Conservation (phyloP, 805 yeast genomes). For the Yarrowia yakushimensis region DNA sequence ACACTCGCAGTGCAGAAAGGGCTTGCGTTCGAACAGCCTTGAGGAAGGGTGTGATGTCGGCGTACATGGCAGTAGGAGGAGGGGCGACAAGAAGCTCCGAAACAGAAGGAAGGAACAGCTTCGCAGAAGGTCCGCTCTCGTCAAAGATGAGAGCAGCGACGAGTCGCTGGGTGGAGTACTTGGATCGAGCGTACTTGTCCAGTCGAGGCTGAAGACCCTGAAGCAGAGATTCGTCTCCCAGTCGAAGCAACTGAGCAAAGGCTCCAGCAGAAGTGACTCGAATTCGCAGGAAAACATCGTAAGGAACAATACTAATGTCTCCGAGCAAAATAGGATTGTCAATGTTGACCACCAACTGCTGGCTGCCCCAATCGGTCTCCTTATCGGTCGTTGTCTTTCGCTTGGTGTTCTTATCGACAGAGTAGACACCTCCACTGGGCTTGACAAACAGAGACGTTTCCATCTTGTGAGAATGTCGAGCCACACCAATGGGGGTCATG, state of each 20-base stretch:
- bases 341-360: constrained; percentile 54
- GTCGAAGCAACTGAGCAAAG: constrained; percentile 51
- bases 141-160: constrained; percentile 65
- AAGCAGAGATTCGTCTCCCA: constrained; percentile 29
- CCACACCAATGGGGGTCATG: constrained; percentile 93
- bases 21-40: constrained; percentile 85
- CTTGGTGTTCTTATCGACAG: constrained; percentile 25
- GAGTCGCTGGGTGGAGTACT: constrained; percentile 78
- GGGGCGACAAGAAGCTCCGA: neutral
- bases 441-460: constrained; percentile 66
- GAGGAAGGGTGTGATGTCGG: constrained; percentile 83
- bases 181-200: constrained; percentile 48
- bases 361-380: constrained; percentile 22
- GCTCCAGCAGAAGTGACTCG: constrained; percentile 74
- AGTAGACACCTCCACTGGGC: constrained; percentile 63
- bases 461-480: constrained; percentile 85
- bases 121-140: constrained; percentile 45
- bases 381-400: constrained; percentile 1
- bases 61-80: constrained; percentile 45
- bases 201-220: constrained; percentile 27
- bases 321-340: constrained; percentile 92
- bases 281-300: constrained; percentile 67
- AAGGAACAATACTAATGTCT: constrained; percentile 81
- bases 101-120: neutral
- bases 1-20: constrained; percentile 72